A percentile compares a stretch with the other conserved stretches of the same genome.
Evolutionary conservation across 805 yeast genomes (phyloP).

Genomic region (Yamadazyma kitorensis): DNA sequence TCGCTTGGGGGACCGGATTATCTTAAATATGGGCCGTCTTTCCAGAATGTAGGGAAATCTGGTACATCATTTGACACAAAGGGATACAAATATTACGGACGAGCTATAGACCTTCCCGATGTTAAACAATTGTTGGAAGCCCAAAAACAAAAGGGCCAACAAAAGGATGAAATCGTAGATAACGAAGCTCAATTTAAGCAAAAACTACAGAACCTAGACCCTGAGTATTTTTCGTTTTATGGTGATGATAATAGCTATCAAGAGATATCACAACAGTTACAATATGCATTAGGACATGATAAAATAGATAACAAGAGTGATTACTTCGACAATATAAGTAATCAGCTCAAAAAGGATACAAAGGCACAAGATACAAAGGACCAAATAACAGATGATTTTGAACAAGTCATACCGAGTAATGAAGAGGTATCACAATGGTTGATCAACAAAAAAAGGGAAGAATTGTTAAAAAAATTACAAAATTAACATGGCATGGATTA

Average conservation of each 20-base stretch:
- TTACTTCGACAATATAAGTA: no score
- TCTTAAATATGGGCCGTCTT: slow-evolving; percentile 26
- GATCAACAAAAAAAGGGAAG: slow-evolving; percentile 43
- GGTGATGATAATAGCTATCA: not conserved
- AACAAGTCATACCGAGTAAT: slow-evolving; percentile 2
- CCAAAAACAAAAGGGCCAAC: slow-evolving; percentile 18
- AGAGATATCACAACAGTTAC: not conserved
- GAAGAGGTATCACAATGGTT: slow-evolving; percentile 45
- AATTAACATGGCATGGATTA: slow-evolving; percentile 2
- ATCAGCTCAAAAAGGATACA: not conserved
- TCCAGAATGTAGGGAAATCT: slow-evolving; percentile 15
- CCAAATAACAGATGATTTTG: not conserved
- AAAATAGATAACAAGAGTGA: not conserved
- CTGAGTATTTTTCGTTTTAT: not conserved
- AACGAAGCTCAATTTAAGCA: not conserved
- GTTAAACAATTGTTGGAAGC: slow-evolving; percentile 37
- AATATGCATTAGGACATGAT: not conserved
- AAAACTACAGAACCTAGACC: slow-evolving; percentile 5
- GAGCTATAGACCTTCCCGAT: slow-evolving; percentile 79
- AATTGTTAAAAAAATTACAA: slow-evolving; percentile 33
- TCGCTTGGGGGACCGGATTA: slow-evolving; percentile 75
- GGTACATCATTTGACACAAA: slow-evolving; percentile 22
- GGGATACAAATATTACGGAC: slow-evolving; percentile 75
- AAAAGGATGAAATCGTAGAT: slow-evolving; percentile 4
- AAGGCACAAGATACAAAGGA: not conserved